Base-by-base conservation (phyloP, 257 asterid genomes). In the Handroanthus guayacan region DNA sequence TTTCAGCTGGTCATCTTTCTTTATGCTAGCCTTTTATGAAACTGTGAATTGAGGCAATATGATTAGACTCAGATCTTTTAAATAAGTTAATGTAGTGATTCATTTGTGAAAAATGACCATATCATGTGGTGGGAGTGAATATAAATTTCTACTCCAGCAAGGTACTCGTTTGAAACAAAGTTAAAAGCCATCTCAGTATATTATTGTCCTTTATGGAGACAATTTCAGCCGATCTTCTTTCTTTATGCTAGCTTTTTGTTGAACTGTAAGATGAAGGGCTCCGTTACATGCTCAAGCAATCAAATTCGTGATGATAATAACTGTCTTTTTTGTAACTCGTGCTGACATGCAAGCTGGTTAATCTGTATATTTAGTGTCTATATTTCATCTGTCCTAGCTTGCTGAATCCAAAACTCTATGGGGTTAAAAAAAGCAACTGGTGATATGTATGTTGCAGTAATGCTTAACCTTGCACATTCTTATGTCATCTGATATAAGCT, bases 351-450 rank as follows among this genome's bases (percentile, higher is more conserved):
- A 17, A 43, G 72, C 41, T 11, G 57, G 34, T 76, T 18, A 65
- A 56, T 38, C 72, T 65, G 63, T 76, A 52, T 25, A 39, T 38
- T 62, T 71, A 18, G 62, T 44, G 51, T 72, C 69, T 50, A 6
- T n/a, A 48, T 77, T 34, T 13, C 68, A 43, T 34, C 58, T 62
- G 63, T 36, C 48, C 56, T 16, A 52, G 71, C 36, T 56, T 67
- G 43, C 71, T 63, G 56, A 47, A 47, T 20, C 36, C 9, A 55
- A 20, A 67, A 55, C 36, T 17, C 38, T 60, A 6, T 8, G 50
- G 34, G 60, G 10, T n/a, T 75, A 47, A 58, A 56, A 45, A 64
- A 66, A 62, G 41, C 36, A 31, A 75, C 62, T 69, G 36, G 48
- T 62, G 62, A 25, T 69, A 16, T 25, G 11, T 45, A 61, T 71